A percentile compares a stretch with the other conserved stretches of the same genome.
These are phyloP conservation scores for Aechmea fasciata DNA, from an alignment of 176 grass and related monocot species.

Conservation along the genomic window DNA sequence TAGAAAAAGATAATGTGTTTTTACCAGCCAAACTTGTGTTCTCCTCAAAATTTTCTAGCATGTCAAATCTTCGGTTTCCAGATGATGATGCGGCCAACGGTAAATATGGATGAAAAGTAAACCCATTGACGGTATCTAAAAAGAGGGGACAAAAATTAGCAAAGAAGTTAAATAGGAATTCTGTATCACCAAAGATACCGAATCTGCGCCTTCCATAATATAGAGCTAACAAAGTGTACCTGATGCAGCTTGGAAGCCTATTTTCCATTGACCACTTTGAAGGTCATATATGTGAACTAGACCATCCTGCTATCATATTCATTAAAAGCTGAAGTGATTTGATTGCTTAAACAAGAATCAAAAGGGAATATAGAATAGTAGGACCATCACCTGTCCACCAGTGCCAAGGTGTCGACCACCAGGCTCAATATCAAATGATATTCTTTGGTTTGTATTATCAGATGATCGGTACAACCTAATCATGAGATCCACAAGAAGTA, in stretches of 20 bases:
- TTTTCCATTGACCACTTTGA: slow-evolving; percentile 70
- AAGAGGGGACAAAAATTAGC: slow-evolving; percentile 18
- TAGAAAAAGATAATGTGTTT: slow-evolving; percentile 13
- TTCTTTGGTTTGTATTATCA: slow-evolving; percentile 85
- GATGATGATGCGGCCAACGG: slow-evolving; percentile 75
- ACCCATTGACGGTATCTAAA: slow-evolving; percentile 77
- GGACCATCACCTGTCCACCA: slow-evolving; percentile 61
- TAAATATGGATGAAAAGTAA: slow-evolving; percentile 78
- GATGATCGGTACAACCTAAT: slow-evolving; percentile 78
- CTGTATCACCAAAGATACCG: not conserved
- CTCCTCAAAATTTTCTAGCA: slow-evolving; percentile 46
- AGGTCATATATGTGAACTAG: slow-evolving; percentile 91
- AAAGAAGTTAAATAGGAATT: slow-evolving; percentile 13
- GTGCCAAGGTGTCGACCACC: slow-evolving; percentile 78
- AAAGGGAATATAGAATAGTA: slow-evolving; percentile 18
- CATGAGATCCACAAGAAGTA: slow-evolving; percentile 4
- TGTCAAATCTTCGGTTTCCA: slow-evolving; percentile 66
- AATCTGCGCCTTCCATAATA: not conserved
- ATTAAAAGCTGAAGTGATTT: slow-evolving; percentile 14
- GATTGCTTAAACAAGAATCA: slow-evolving; percentile 14
- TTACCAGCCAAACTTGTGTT: slow-evolving; percentile 43
- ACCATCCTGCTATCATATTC: slow-evolving; percentile 48
- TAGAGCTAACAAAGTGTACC: slow-evolving; percentile 38
- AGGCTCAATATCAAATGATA: slow-evolving; percentile 97
- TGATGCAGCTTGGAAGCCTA: slow-evolving; percentile 75